Percentiles rank a stretch among this genome's conserved stretches.
Conservation (phyloP, 2,329 filamentous ascomycete species). For the Cytospora piceicola region DNA sequence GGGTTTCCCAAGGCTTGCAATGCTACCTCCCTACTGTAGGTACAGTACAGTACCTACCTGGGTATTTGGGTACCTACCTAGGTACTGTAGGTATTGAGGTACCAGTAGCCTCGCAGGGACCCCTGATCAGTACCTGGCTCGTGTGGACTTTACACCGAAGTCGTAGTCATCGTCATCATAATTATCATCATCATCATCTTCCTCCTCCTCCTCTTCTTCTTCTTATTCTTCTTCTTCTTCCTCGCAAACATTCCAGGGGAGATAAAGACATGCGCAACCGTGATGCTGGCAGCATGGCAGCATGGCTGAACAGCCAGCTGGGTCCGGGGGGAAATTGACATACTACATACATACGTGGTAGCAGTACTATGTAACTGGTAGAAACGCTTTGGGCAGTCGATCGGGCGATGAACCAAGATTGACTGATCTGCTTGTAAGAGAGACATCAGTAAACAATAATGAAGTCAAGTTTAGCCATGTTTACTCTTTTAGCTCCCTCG, state of each 20-base stretch:
- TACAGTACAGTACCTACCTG: too few relatives aligned
- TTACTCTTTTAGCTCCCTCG: not conserved
- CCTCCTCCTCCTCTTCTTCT: too few relatives aligned
- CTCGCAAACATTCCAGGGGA: not conserved
- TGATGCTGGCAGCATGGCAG: not conserved
- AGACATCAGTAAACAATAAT: not conserved
- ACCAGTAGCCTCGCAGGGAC: slow-evolving; percentile 9
- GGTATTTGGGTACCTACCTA: too few relatives aligned
- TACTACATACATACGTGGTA: too few relatives aligned
- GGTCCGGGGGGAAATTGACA: not conserved
- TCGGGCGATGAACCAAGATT: slow-evolving; percentile 8
- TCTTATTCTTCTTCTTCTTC: too few relatives aligned
- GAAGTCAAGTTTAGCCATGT: not conserved
- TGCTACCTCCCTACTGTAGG: too few relatives aligned
- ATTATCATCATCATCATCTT: too few relatives aligned
- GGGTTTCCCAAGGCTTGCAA: not conserved
- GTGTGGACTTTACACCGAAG: not conserved
- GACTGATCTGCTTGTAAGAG: slow-evolving; percentile 1
- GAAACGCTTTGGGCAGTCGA: not conserved
- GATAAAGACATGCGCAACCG: slow-evolving; percentile 15
- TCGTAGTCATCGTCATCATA: not conserved
- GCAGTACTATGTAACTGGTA: too few relatives aligned
- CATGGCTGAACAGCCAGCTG: too few relatives aligned
- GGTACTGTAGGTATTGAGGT: too few relatives aligned
- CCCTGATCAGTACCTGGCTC: slow-evolving; percentile 4